phyloP scores from a whole-genome alignment of 768 basidiomycete genomes.

The Suillus weaverae region DNA sequence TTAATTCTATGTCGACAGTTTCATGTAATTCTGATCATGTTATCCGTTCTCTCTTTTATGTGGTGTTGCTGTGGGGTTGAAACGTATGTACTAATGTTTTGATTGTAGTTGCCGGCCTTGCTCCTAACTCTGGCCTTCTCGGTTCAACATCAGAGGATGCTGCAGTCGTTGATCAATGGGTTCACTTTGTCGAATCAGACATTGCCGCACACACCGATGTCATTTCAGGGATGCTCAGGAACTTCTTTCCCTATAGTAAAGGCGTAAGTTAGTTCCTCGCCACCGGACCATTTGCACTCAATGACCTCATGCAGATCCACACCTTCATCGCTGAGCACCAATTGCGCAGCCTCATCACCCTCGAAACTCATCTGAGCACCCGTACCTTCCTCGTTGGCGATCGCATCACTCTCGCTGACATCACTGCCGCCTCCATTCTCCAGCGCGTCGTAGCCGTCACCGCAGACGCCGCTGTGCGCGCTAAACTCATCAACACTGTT shows the following conservation, averaged over 20 bases:
- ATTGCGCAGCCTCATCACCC: constrained; percentile 55
- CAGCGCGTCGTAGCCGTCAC: constrained; percentile 52
- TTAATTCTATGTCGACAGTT: constrained; percentile 61
- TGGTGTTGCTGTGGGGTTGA: neutral
- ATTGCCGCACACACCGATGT: constrained; percentile 42
- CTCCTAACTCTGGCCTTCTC: constrained; percentile 78
- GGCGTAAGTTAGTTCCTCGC: constrained; percentile 48
- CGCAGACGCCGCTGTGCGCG: constrained; percentile 66
- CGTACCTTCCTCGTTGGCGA: constrained; percentile 92
- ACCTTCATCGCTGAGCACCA: constrained; percentile 52
- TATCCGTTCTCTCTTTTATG: constrained; percentile 1
- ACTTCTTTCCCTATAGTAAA: constrained; percentile 77
- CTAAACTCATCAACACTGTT: constrained; percentile 71
- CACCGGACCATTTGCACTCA: constrained; percentile 2
- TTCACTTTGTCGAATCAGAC: constrained; percentile 70
- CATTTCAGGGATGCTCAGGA: constrained; percentile 44
- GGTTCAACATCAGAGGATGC: constrained; percentile 63
- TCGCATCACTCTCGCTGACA: constrained; percentile 91
- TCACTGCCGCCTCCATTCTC: constrained; percentile 63
- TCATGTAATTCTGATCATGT: constrained; percentile 12
- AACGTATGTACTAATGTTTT: constrained; percentile 14
- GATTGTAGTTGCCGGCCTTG: constrained; percentile 66
- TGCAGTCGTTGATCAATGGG: constrained; percentile 86
- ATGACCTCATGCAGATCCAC: constrained; percentile 51
- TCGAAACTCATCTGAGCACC: constrained; percentile 72